Evolutionary conservation across 352 stramenopile genomes (phyloP).

Genomic region (Phytopythium helicoides): DNA sequence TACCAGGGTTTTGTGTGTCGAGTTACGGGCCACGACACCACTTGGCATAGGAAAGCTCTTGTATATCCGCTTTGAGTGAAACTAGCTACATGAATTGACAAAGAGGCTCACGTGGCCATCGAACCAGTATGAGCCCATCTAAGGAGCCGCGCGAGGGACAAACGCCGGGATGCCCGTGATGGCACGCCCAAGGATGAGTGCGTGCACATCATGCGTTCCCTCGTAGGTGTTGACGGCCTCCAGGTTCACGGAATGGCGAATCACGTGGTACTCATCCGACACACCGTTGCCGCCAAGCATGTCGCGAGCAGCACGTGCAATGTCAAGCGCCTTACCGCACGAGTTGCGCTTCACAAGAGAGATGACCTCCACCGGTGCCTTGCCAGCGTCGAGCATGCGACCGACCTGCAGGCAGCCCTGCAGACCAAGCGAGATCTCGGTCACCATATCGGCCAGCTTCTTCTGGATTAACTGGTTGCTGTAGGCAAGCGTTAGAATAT

Average conservation of each 20-base stretch:
- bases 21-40: too few relatives aligned
- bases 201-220: constrained; percentile 98
- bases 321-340: constrained; percentile 94
- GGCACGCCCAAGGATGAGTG: constrained; percentile 96
- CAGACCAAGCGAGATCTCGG: constrained; percentile 94
- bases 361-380: constrained; percentile 88
- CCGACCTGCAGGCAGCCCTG: constrained; percentile 92
- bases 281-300: constrained; percentile 99
- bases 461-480: constrained; percentile 98
- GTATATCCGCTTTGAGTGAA: too few relatives aligned
- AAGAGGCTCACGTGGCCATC: neutral
- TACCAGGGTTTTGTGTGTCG: too few relatives aligned
- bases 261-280: constrained; percentile 98
- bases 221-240: constrained; percentile 99
- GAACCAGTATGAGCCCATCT: constrained; percentile 13
- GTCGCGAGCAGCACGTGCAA: constrained; percentile 90
- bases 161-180: constrained; percentile 97
- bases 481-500: constrained; percentile 3
- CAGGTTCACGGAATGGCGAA: constrained; percentile 97
- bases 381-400: constrained; percentile 86
- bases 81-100: too few relatives aligned
- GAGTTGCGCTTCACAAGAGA: constrained; percentile 96
- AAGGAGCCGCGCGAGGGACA: constrained; percentile 82
- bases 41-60: too few relatives aligned
- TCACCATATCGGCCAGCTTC: constrained; percentile 97